phyloP scores from a whole-genome alignment of 768 basidiomycete species.

The Megacollybia marginata region DNA sequence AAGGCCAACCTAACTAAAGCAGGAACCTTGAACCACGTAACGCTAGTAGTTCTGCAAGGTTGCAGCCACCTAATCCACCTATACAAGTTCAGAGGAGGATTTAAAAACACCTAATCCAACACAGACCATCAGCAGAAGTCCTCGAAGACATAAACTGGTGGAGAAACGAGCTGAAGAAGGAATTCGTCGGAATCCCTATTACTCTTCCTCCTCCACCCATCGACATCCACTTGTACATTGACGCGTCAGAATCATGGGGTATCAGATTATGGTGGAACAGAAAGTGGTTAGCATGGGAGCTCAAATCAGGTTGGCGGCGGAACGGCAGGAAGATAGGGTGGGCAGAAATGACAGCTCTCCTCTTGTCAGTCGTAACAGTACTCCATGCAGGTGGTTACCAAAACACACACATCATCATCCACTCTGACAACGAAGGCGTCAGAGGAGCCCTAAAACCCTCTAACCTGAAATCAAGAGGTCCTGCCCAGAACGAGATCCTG shows the following conservation, averaged over 20 bases:
- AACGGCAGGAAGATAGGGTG: slow-evolving; percentile 29
- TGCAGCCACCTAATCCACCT: slow-evolving; percentile 22
- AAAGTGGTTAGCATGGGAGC: slow-evolving; percentile 32
- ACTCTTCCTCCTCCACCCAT: slow-evolving; percentile 5
- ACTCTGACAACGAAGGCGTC: slow-evolving; percentile 35
- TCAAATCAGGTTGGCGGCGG: slow-evolving; percentile 21
- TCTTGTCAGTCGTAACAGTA: slow-evolving; percentile 28
- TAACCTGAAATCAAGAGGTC: slow-evolving; percentile 9
- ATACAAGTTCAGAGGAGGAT: slow-evolving; percentile 18
- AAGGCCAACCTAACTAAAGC: too few species aligned
- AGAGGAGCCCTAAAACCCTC: slow-evolving; percentile 23
- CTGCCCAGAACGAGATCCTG: slow-evolving; percentile 21
- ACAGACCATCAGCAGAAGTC: background rate
- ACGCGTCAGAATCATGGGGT: slow-evolving; percentile 31
- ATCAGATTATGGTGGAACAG: slow-evolving; percentile 29
- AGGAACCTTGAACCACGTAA: slow-evolving; percentile 29
- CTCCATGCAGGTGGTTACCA: slow-evolving; percentile 12
- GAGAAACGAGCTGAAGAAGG: background rate
- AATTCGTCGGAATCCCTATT: background rate
- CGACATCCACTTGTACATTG: slow-evolving; percentile 25
- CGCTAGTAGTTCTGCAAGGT: slow-evolving; percentile 21
- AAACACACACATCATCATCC: slow-evolving; percentile 19
- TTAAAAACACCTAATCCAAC: slow-evolving; percentile 4
- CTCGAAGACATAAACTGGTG: background rate
- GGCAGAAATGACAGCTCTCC: slow-evolving; percentile 38